Percentiles rank a stretch among this genome's conserved stretches.
Conservation (phyloP, 176 grass and related monocot genomes). For the Cenchrus purpureus region DNA sequence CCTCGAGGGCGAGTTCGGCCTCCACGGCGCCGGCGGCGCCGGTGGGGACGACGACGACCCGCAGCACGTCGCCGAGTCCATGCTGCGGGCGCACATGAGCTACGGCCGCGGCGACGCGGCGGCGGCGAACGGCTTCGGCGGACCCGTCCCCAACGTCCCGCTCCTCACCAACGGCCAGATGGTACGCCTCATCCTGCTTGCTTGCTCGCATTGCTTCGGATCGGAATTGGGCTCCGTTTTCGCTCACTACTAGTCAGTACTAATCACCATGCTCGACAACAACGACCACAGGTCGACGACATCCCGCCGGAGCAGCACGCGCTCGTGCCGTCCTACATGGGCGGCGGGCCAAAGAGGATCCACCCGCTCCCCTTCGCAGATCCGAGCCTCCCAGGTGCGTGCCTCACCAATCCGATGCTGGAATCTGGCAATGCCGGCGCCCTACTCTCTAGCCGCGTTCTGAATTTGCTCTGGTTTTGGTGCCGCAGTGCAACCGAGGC, state of each 20-base stretch:
- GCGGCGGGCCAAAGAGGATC: slow-evolving; percentile 77
- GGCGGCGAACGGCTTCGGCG: slow-evolving; percentile 27
- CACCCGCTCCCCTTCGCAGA: slow-evolving; percentile 85
- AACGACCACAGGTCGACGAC: slow-evolving; percentile 56
- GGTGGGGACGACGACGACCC: slow-evolving; percentile 42
- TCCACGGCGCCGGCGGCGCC: slow-evolving; percentile 2
- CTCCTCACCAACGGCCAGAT: slow-evolving; percentile 94
- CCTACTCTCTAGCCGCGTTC: neutral
- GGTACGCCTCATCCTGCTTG: slow-evolving; percentile 19
- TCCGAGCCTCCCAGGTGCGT: slow-evolving; percentile 72
- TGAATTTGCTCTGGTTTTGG: neutral
- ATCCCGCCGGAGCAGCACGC: slow-evolving; percentile 96
- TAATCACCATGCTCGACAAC: neutral
- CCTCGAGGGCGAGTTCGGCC: slow-evolving; percentile 78
- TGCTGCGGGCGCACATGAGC: slow-evolving; percentile 70
- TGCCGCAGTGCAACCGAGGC: slow-evolving; percentile 82
- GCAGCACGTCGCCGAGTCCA: slow-evolving; percentile 56
- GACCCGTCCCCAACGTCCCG: slow-evolving; percentile 65
- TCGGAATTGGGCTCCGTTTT: neutral
- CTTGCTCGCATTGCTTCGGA: neutral
- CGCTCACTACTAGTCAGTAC: neutral
- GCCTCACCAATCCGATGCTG: neutral
- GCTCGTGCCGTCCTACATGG: slow-evolving; percentile 84
- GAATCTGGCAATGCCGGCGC: slow-evolving; percentile 14
- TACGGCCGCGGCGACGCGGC: slow-evolving; percentile 75